phyloP scores from a whole-genome alignment of 2,329 filamentous ascomycete species.

The Cryphonectria carpinicola region DNA sequence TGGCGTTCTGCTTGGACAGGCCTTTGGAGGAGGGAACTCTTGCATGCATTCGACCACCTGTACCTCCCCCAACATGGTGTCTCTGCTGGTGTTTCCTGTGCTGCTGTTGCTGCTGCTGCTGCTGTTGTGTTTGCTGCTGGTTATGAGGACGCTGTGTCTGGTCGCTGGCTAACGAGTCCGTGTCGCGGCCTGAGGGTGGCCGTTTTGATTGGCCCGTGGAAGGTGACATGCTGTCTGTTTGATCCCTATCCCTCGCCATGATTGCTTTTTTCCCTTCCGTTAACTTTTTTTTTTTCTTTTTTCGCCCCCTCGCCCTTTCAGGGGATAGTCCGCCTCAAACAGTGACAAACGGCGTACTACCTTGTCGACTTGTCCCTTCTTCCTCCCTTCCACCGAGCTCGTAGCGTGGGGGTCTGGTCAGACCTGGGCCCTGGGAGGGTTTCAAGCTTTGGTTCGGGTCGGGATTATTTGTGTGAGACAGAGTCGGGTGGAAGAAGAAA shows the following conservation, averaged over 20 bases:
- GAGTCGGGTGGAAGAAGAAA: background rate
- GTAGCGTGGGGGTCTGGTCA: slow-evolving; percentile 8
- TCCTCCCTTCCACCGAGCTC: slow-evolving; percentile 7
- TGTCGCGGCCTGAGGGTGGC: slow-evolving; percentile 43
- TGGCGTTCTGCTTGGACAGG: slow-evolving; percentile 49
- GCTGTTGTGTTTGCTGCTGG: slow-evolving; percentile 39
- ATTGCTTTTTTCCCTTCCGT: slow-evolving; percentile 49
- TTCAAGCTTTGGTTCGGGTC: background rate
- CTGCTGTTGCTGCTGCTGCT: slow-evolving; percentile 36
- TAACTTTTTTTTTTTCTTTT: slow-evolving; percentile 31
- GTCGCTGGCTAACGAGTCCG: slow-evolving; percentile 43
- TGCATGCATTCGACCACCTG: slow-evolving; percentile 49
- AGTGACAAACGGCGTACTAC: background rate
- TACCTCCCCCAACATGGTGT: slow-evolving; percentile 46
- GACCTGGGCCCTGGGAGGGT: background rate
- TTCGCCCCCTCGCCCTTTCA: slow-evolving; percentile 13
- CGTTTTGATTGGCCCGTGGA: slow-evolving; percentile 61
- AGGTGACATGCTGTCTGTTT: slow-evolving; percentile 47
- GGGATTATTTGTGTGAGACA: background rate
- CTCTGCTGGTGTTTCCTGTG: slow-evolving; percentile 34
- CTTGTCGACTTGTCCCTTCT: background rate
- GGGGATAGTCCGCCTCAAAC: slow-evolving; percentile 1
- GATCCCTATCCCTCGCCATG: slow-evolving; percentile 48
- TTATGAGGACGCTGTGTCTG: slow-evolving; percentile 39
- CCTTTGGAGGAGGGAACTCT: slow-evolving; percentile 58